A percentile compares a stretch with the other conserved stretches of the same genome.
These are phyloP conservation scores for Rubia yunnanensis DNA, from an alignment of 257 asterid species.

Conservation along the genomic window DNA sequence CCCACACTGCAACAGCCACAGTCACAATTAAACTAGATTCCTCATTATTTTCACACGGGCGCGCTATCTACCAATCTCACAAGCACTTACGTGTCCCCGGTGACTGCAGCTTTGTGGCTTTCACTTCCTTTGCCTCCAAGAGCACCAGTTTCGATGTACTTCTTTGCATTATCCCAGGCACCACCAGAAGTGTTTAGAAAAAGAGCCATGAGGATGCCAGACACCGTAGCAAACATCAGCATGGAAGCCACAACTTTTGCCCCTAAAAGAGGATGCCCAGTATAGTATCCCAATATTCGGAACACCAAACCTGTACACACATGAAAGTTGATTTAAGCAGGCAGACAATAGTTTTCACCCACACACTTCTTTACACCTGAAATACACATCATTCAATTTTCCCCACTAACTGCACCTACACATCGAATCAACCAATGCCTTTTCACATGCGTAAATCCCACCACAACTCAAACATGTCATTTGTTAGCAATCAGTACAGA, in stretches of 20 bases:
- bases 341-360: too few species aligned
- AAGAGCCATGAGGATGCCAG: slow-evolving; percentile 99
- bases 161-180: slow-evolving; percentile 99
- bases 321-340: neutral
- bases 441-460: neutral
- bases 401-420: neutral
- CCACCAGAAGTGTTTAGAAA: slow-evolving; percentile 98
- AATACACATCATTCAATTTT: too few species aligned
- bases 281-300: slow-evolving; percentile 80
- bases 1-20: slow-evolving; percentile 61
- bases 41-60: too few species aligned
- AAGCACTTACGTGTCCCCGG: slow-evolving; percentile 96
- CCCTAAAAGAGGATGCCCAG: slow-evolving; percentile 93
- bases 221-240: slow-evolving; percentile 97
- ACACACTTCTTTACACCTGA: too few species aligned
- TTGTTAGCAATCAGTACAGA: neutral
- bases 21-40: neutral
- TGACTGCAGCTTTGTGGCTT: slow-evolving; percentile 88
- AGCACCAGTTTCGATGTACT: slow-evolving; percentile 94
- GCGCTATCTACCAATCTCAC: neutral
- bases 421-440: neutral
- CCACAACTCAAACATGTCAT: too few species aligned
- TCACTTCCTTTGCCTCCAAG: slow-evolving; percentile 99
- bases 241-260: slow-evolving; percentile 95
- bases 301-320: slow-evolving; percentile 54